These are phyloP conservation scores for Fusarium veterinarium DNA, from an alignment of 2,329 filamentous ascomycete species.

Conservation along the genomic window DNA sequence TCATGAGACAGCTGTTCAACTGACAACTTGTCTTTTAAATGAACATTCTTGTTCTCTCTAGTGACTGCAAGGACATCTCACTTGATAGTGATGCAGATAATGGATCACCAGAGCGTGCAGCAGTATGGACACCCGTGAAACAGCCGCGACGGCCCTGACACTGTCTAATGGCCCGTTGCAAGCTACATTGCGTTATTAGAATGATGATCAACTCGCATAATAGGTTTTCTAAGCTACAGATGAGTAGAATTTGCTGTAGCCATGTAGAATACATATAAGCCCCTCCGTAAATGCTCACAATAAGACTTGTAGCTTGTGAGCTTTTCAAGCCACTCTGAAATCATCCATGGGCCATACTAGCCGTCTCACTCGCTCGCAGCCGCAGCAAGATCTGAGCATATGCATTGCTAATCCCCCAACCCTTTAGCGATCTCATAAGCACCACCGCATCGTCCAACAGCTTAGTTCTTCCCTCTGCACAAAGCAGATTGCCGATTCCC, in stretches of 20 bases:
- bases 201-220: no score
- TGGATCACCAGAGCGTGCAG: no score
- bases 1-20: neutral
- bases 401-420: neutral
- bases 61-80: no score
- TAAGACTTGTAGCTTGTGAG: accelerated
- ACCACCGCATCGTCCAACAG: neutral
- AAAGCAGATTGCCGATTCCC: neutral
- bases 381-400: slow-evolving; percentile 1
- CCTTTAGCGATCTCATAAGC: slow-evolving; percentile 9
- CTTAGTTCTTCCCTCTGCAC: neutral
- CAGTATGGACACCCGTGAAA: no score
- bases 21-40: neutral
- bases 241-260: no score
- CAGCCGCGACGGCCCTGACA: no score
- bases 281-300: neutral
- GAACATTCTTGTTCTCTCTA: neutral
- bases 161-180: no score
- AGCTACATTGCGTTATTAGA: no score
- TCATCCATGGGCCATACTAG: neutral
- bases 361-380: neutral
- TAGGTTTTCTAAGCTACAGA: no score
- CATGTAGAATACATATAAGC: neutral
- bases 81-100: no score
- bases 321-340: neutral